A percentile compares a stretch with the other conserved stretches of the same genome.
Conservation (phyloP, 768 basidiomycete species). For the Scleroderma bovista region DNA sequence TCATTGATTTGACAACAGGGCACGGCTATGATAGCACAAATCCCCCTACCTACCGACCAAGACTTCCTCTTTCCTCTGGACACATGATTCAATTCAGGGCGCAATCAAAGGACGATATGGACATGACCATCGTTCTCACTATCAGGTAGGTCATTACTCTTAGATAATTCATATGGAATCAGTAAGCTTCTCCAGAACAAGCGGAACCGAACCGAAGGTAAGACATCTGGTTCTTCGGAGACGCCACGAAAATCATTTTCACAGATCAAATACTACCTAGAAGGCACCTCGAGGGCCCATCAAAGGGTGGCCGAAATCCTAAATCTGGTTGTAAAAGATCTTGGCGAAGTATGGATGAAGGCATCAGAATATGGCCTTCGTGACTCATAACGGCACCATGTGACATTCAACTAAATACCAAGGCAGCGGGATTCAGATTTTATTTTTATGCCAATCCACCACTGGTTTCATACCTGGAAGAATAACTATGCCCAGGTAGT, state of each 20-base stretch:
- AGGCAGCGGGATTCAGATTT: too few relatives aligned
- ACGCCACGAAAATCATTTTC: neutral
- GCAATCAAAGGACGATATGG: slow-evolving; percentile 28
- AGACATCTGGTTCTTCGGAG: neutral
- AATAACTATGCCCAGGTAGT: too few relatives aligned
- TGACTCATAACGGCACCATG: slow-evolving; percentile 17
- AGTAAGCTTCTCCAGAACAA: slow-evolving; percentile 47
- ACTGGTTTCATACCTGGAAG: too few relatives aligned
- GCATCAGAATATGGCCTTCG: slow-evolving; percentile 46
- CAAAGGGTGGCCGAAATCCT: slow-evolving; percentile 45
- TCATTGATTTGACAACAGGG: slow-evolving; percentile 65
- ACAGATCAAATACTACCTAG: slow-evolving; percentile 85
- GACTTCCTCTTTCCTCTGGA: slow-evolving; percentile 66
- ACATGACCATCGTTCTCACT: slow-evolving; percentile 58
- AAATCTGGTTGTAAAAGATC: slow-evolving; percentile 50
- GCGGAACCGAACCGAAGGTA: slow-evolving; percentile 90
- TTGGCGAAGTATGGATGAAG: slow-evolving; percentile 67
- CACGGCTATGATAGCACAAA: slow-evolving; percentile 71
- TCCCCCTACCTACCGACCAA: slow-evolving; percentile 56
- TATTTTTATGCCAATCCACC: too few relatives aligned
- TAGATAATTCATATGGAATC: neutral
- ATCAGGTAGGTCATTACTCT: slow-evolving; percentile 43
- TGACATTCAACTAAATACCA: too few relatives aligned
- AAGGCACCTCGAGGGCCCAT: slow-evolving; percentile 60
- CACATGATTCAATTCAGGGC: slow-evolving; percentile 85